These are phyloP conservation scores for Saxophila tyrrhenica DNA, from an alignment of 495 filamentous ascomycete genomes.

Conservation along the genomic window DNA sequence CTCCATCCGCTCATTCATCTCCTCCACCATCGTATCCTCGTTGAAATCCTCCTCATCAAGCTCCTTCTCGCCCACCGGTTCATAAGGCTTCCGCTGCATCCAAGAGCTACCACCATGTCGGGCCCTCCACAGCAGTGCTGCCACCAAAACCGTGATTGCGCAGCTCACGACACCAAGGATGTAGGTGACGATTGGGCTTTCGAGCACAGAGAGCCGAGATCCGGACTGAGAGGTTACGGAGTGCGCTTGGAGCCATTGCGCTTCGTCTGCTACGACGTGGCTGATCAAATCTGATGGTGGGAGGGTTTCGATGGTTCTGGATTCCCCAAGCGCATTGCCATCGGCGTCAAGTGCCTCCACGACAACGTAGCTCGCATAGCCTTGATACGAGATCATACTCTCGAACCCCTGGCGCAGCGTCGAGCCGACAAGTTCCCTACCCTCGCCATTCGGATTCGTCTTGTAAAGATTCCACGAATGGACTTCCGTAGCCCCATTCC, in stretches of 20 bases:
- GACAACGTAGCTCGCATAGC: constrained; percentile 5
- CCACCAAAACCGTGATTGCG: neutral
- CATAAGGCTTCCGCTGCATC: neutral
- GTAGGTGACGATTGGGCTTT: neutral
- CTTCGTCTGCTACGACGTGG: neutral
- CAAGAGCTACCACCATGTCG: neutral
- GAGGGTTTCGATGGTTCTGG: neutral
- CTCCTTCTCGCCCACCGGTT: neutral
- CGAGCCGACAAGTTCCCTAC: neutral
- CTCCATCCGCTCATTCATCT: neutral
- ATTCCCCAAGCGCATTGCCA: neutral
- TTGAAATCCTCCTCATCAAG: neutral
- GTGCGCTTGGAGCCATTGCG: constrained; percentile 2
- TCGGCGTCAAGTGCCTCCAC: constrained; percentile 6
- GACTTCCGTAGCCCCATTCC: constrained; percentile 20
- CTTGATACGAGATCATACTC: neutral
- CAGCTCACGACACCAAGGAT: neutral
- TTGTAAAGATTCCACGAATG: constrained; percentile 1
- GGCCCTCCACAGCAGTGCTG: neutral
- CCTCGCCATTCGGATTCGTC: neutral
- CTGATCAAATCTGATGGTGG: neutral
- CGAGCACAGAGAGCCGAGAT: neutral
- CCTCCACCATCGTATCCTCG: neutral
- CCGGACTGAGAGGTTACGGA: neutral
- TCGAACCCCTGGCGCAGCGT: constrained; percentile 3